A percentile compares a stretch with the other conserved stretches of the same genome.
Evolutionary conservation across 441 rosid genomes (phyloP).

Genomic region (Macaranga tanarius): DNA sequence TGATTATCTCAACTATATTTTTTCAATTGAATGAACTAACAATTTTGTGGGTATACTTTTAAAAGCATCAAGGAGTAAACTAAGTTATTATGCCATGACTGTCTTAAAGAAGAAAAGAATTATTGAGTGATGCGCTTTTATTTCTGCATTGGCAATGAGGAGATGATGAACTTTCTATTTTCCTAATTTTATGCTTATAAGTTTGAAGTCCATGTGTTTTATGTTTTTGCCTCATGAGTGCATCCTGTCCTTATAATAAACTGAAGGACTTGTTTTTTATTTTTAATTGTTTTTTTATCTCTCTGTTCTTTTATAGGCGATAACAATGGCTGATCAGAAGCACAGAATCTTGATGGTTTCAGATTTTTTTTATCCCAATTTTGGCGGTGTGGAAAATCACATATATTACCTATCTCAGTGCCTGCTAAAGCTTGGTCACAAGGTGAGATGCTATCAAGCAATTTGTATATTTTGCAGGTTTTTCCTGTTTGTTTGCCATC

Average conservation of each 20-base stretch:
- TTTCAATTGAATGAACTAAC: background rate
- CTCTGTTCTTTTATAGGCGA: constrained; percentile 26
- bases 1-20: background rate
- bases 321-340: constrained; percentile 49
- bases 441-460: constrained; percentile 41
- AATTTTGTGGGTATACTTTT: background rate
- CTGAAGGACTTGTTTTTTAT: background rate
- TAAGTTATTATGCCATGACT: background rate
- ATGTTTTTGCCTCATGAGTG: background rate
- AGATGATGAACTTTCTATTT: background rate
- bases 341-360: constrained; percentile 88
- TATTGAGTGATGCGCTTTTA: background rate
- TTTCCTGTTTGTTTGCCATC: too few species aligned
- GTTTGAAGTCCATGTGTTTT: background rate
- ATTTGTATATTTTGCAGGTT: too few species aligned
- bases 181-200: background rate
- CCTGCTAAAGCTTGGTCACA: constrained; percentile 86
- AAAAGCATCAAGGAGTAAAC: background rate
- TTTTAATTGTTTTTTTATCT: background rate
- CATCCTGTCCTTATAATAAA: background rate
- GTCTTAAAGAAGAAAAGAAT: background rate
- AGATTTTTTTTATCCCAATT: constrained; percentile 98
- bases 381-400: constrained; percentile 96
- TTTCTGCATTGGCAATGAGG: background rate
- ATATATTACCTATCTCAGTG: constrained; percentile 91